phyloP scores from a whole-genome alignment of 805 yeast species.

The Wickerhamiella brachini region DNA sequence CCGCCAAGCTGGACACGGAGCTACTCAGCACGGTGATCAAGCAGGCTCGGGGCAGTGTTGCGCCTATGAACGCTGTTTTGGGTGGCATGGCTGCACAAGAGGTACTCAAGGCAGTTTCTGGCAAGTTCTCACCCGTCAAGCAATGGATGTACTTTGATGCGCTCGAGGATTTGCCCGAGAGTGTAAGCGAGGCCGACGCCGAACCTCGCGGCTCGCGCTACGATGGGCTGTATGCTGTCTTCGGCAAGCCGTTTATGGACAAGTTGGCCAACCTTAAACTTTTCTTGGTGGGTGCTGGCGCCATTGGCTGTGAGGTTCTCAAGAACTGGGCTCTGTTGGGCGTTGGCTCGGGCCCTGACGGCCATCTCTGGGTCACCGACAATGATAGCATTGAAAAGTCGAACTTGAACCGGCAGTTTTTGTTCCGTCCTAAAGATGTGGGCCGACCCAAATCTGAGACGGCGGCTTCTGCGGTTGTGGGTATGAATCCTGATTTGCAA shows the following conservation, averaged over 20 bases:
- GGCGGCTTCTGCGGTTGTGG: conserved; percentile 71
- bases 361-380: conserved; percentile 76
- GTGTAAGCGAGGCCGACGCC: conserved; percentile 51
- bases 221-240: conserved; percentile 91
- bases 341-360: conserved; percentile 80
- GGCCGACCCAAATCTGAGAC: conserved; percentile 83
- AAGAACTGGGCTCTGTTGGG: conserved; percentile 98
- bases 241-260: conserved; percentile 68
- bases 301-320: conserved; percentile 97
- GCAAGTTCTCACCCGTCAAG: conserved; percentile 85
- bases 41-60: conserved; percentile 85
- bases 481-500: conserved; percentile 70
- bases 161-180: conserved; percentile 60
- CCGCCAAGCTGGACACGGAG: conserved; percentile 47
- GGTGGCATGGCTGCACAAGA: conserved; percentile 97
- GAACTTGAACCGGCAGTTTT: conserved; percentile 88
- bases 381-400: conserved; percentile 93
- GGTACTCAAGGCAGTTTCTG: conserved; percentile 86
- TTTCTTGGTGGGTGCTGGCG: conserved; percentile 95
- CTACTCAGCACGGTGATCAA: conserved; percentile 59
- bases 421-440: conserved; percentile 89
- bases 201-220: conserved; percentile 71
- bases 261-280: conserved; percentile 61
- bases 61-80: conserved; percentile 74
- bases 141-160: conserved; percentile 93